Percentiles rank a stretch among this genome's conserved stretches.
Conservation (phyloP, 2,329 filamentous ascomycete species). For the Escovopsis weberi region DNA sequence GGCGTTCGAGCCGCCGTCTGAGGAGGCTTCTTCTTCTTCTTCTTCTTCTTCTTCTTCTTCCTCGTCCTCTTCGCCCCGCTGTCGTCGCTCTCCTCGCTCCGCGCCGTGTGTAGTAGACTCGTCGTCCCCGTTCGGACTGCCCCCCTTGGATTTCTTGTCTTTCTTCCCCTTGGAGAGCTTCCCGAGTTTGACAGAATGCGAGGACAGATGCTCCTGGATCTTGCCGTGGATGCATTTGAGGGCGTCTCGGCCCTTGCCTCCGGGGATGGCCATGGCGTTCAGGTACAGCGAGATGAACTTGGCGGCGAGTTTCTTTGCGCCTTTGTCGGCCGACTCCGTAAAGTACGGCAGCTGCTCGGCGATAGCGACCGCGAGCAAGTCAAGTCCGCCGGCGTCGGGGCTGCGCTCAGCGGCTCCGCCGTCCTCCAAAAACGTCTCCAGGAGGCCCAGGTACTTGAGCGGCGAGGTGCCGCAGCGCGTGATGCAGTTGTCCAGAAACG, state of each 20-base stretch:
- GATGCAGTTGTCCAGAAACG: conserved; percentile 72
- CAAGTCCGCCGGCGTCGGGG: conserved; percentile 18
- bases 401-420: conserved; percentile 10
- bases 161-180: conserved; percentile 7
- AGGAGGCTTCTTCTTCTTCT: background rate
- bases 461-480: conserved; percentile 60
- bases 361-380: conserved; percentile 54
- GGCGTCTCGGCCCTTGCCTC: conserved; percentile 24
- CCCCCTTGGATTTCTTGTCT: conserved; percentile 5
- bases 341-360: conserved; percentile 67
- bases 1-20: conserved; percentile 13
- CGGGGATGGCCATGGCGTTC: conserved; percentile 30
- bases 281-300: conserved; percentile 45
- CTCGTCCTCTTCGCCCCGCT: no score
- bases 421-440: conserved; percentile 32
- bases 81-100: conserved; percentile 5
- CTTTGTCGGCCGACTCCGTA: conserved; percentile 32
- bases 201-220: conserved; percentile 17
- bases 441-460: conserved; percentile 67
- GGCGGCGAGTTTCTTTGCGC: conserved; percentile 32
- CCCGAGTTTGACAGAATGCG: conserved; percentile 10
- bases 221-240: conserved; percentile 16
- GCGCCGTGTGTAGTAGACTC: conserved; percentile 2
- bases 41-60: background rate
- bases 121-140: background rate